These are phyloP conservation scores for Aspergillus arachidicola DNA, from an alignment of 2,329 filamentous ascomycete species.

Conservation along the genomic window DNA sequence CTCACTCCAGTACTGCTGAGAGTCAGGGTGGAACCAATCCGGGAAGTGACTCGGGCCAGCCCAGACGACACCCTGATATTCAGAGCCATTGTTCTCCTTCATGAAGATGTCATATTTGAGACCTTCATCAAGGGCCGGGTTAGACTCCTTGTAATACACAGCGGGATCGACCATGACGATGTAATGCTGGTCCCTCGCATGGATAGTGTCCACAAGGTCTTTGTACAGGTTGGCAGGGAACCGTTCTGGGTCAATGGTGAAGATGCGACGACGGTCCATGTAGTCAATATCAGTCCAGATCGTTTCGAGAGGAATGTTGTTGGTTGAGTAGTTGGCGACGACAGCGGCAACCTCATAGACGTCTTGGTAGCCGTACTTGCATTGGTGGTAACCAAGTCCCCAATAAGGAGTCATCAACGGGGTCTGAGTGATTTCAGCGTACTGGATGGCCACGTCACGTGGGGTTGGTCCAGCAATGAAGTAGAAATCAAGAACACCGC, in stretches of 20 bases:
- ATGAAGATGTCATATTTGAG: not conserved
- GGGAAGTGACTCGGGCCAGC: conserved; percentile 72
- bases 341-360: conserved; percentile 45
- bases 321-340: conserved; percentile 45
- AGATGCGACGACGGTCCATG: conserved; percentile 40
- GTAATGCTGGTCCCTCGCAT: conserved; percentile 68
- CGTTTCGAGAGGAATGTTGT: conserved; percentile 46
- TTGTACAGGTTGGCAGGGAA: conserved; percentile 55
- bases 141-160: conserved; percentile 30
- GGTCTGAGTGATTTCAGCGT: conserved; percentile 57
- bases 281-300: conserved; percentile 52
- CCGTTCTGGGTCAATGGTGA: conserved; percentile 41
- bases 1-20: conserved; percentile 68
- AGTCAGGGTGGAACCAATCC: conserved; percentile 74
- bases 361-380: conserved; percentile 64
- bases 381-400: conserved; percentile 64
- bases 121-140: not conserved
- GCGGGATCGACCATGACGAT: conserved; percentile 74
- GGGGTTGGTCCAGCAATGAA: conserved; percentile 64
- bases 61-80: conserved; percentile 70
- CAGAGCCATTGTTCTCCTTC: conserved; percentile 13
- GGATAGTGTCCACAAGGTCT: conserved; percentile 67
- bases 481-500: conserved; percentile 74
- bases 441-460: conserved; percentile 61
- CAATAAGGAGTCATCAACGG: conserved; percentile 67